Percentiles rank a stretch among this genome's conserved stretches.
These are phyloP conservation scores for Ilyonectria destructans DNA, from an alignment of 2,329 filamentous ascomycete genomes.

Conservation along the genomic window DNA sequence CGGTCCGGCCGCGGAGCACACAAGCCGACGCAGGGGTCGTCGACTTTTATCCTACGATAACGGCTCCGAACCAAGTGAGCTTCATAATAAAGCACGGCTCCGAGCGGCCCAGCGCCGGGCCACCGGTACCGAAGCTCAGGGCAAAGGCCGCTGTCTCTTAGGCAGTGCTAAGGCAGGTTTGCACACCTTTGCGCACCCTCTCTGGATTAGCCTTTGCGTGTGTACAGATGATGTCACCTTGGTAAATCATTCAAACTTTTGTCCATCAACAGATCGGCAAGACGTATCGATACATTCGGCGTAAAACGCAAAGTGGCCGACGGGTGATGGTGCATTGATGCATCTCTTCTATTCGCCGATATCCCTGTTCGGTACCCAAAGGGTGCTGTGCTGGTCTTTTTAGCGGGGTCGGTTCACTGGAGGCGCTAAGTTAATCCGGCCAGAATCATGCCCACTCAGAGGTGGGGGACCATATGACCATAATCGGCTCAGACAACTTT, in stretches of 20 bases:
- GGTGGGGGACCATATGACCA: not conserved
- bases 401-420: not conserved
- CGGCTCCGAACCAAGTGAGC: constrained; percentile 3
- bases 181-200: not conserved
- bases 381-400: not conserved
- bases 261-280: too few species aligned
- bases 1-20: constrained; percentile 28
- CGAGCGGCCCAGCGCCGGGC: constrained; percentile 14
- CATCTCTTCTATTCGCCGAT: too few species aligned
- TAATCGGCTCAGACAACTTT: constrained; percentile 18
- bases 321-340: too few species aligned
- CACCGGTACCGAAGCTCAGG: not conserved
- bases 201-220: too few species aligned
- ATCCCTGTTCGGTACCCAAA: too few species aligned
- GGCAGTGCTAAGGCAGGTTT: not conserved
- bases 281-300: too few species aligned
- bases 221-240: not conserved
- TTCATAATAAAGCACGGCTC: too few species aligned
- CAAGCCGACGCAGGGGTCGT: constrained; percentile 24
- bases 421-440: constrained; percentile 32
- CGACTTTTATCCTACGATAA: constrained; percentile 8
- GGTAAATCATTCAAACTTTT: too few species aligned
- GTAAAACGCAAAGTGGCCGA: too few species aligned
- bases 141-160: not conserved
- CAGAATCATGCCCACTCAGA: not conserved